phyloP scores from a whole-genome alignment of 495 filamentous ascomycete genomes.

The Patellaria atrata region DNA sequence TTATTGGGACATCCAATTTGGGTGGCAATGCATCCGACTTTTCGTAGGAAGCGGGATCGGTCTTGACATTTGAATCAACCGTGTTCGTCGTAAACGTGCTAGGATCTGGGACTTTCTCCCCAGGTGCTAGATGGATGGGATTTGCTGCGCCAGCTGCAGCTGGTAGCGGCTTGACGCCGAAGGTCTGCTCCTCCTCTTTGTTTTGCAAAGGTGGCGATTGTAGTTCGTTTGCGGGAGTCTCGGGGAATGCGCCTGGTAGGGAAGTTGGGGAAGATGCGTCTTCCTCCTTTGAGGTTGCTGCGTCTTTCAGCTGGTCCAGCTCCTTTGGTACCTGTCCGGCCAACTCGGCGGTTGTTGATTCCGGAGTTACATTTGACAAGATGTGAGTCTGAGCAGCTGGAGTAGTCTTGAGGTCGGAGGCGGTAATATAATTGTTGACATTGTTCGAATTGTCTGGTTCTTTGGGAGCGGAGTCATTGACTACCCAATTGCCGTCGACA shows the following conservation, averaged over 20 bases:
- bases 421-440: constrained; percentile 76
- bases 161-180: constrained; percentile 47
- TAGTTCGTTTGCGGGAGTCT: constrained; percentile 49
- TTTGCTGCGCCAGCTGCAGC: constrained; percentile 66
- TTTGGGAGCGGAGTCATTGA: constrained; percentile 59
- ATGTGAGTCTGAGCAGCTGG: constrained; percentile 30
- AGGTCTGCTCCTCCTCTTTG: constrained; percentile 15
- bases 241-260: constrained; percentile 66
- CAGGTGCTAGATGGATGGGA: constrained; percentile 63
- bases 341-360: constrained; percentile 60
- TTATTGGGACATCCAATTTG: constrained; percentile 31
- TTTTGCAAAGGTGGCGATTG: constrained; percentile 9
- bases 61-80: constrained; percentile 45
- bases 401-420: constrained; percentile 49
- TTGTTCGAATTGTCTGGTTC: constrained; percentile 65
- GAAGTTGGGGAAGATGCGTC: constrained; percentile 17
- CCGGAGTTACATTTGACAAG: constrained; percentile 55
- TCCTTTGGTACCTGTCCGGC: constrained; percentile 56
- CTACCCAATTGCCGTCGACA: constrained; percentile 77
- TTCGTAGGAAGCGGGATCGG: constrained; percentile 76
- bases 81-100: constrained; percentile 41
- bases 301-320: no score
- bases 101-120: constrained; percentile 59
- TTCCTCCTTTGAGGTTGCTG: no score
- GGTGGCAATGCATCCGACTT: constrained; percentile 36